phyloP scores from a whole-genome alignment of 2,329 filamentous ascomycete genomes.

The Aspergillus uvarum region DNA sequence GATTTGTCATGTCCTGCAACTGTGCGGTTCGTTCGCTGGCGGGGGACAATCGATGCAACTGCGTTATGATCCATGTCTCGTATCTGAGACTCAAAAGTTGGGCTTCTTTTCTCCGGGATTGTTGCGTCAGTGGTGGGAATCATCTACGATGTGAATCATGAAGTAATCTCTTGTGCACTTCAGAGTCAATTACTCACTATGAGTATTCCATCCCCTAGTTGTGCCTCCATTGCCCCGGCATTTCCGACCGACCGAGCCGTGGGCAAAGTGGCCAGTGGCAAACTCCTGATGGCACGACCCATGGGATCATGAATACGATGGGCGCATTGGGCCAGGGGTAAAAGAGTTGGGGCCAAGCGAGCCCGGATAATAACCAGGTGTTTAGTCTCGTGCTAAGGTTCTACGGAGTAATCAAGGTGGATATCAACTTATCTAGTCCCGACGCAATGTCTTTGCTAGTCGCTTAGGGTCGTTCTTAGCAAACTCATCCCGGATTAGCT shows the following conservation, averaged over 20 bases:
- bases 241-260: not conserved
- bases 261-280: not conserved
- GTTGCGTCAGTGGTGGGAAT: not conserved
- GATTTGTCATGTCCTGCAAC: not conserved
- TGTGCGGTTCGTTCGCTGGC: not conserved
- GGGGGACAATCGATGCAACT: not conserved
- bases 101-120: not conserved
- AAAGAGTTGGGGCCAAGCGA: constrained; percentile 10
- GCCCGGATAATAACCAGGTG: constrained; percentile 5
- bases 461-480: not conserved
- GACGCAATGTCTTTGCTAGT: not conserved
- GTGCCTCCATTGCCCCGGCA: too few species aligned
- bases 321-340: constrained; percentile 15
- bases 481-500: not conserved
- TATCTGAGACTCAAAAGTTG: not conserved
- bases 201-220: too few species aligned
- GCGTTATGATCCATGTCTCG: not conserved
- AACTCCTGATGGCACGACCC: not conserved
- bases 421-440: not conserved
- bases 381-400: not conserved
- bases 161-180: too few species aligned
- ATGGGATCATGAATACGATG: constrained; percentile 6
- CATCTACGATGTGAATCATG: too few species aligned
- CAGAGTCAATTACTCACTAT: too few species aligned
- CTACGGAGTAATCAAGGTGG: not conserved